phyloP scores from a whole-genome alignment of 805 yeast species.

The Naumovozyma castellii region DNA sequence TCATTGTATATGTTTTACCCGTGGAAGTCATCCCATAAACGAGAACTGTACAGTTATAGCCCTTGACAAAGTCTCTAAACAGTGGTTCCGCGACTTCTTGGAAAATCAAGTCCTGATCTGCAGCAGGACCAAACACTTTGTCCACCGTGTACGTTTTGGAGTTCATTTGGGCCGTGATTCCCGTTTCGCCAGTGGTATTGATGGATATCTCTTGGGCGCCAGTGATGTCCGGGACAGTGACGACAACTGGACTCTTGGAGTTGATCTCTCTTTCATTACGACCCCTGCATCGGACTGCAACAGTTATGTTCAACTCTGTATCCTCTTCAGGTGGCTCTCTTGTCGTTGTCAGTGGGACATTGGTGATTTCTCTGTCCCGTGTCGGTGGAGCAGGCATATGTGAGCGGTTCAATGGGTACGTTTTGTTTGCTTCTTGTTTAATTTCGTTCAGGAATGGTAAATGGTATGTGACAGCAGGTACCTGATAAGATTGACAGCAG shows the following conservation, averaged over 20 bases:
- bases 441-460: no score
- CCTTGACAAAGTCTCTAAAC: constrained; percentile 58
- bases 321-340: neutral
- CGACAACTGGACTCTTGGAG: constrained; percentile 52
- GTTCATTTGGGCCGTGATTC: constrained; percentile 34
- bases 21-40: constrained; percentile 93
- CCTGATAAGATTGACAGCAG: no score
- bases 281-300: constrained; percentile 56
- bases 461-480: no score
- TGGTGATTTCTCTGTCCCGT: neutral
- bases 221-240: constrained; percentile 39
- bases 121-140: constrained; percentile 72
- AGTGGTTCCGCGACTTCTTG: constrained; percentile 57
- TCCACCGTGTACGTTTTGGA: constrained; percentile 63
- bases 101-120: constrained; percentile 61
- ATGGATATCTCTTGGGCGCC: constrained; percentile 41
- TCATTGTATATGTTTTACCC: constrained; percentile 76
- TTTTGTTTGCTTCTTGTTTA: no score
- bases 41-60: constrained; percentile 72
- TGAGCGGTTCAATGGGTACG: no score
- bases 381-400: neutral
- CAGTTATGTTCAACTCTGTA: constrained; percentile 44
- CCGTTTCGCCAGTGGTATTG: constrained; percentile 34
- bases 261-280: constrained; percentile 48
- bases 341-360: neutral